phyloP scores from a whole-genome alignment of 345 rosid species.

The Moricandia moricandioides region DNA sequence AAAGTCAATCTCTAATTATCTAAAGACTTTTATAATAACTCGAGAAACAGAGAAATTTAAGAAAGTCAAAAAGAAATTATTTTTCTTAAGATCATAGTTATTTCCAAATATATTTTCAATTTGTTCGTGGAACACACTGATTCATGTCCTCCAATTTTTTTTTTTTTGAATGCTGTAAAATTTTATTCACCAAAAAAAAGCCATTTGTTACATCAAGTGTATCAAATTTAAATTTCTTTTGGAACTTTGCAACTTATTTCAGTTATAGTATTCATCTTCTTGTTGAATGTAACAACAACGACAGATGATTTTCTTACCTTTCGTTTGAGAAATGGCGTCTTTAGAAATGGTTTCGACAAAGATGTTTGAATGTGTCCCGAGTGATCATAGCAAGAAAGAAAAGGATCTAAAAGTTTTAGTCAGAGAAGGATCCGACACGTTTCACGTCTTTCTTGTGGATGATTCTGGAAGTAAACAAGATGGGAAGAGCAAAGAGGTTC shows the following conservation, averaged over 20 bases:
- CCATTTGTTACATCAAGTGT: background rate
- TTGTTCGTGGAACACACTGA: background rate
- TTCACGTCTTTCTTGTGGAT: background rate
- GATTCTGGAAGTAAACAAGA: background rate
- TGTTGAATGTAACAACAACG: background rate
- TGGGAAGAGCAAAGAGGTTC: background rate
- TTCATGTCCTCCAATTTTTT: background rate
- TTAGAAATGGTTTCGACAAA: slow-evolving; percentile 56
- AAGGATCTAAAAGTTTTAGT: slow-evolving; percentile 52
- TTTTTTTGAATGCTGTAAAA: background rate
- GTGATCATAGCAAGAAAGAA: slow-evolving; percentile 33
- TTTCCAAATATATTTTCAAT: background rate
- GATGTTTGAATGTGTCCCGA: slow-evolving; percentile 48
- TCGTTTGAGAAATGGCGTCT: slow-evolving; percentile 46
- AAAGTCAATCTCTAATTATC: background rate
- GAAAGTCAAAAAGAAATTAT: background rate
- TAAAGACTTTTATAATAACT: background rate
- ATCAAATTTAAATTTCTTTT: background rate
- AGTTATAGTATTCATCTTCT: background rate
- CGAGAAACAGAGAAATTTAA: slow-evolving; percentile 4
- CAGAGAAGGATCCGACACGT: slow-evolving; percentile 36
- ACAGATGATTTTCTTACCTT: background rate
- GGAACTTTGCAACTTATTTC: background rate
- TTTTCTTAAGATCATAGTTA: background rate
- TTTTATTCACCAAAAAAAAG: background rate